Conservation (phyloP, 2,329 filamentous ascomycete species). For the Trichocomaceae sp. region DNA sequence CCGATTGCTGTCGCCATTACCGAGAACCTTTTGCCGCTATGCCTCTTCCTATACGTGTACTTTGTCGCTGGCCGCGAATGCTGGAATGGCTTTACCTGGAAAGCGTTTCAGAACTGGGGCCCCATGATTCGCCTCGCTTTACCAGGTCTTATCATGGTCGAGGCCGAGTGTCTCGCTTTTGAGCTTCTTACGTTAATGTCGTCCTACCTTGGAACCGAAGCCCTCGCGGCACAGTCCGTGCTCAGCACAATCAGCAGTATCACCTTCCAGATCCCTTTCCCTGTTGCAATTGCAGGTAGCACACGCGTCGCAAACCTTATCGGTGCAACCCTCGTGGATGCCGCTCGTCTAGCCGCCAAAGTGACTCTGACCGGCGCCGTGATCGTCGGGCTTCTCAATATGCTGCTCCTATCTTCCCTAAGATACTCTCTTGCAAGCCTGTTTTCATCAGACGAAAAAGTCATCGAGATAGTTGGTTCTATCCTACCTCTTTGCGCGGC, state of each 20-base stretch:
- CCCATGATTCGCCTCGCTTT: constrained; percentile 83
- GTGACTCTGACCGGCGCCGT: constrained; percentile 64
- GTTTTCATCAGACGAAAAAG: constrained; percentile 67
- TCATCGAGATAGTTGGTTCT: constrained; percentile 60
- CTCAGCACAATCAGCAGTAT: constrained; percentile 70
- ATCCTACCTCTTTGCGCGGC: constrained; percentile 75
- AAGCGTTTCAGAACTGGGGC: constrained; percentile 66
- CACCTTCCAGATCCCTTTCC: constrained; percentile 88
- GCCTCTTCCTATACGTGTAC: constrained; percentile 68
- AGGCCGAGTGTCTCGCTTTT: constrained; percentile 89
- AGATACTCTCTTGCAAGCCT: constrained; percentile 69
- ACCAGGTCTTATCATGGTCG: constrained; percentile 87
- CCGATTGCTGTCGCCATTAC: constrained; percentile 71
- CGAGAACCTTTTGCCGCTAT: constrained; percentile 64
- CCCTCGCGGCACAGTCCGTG: constrained; percentile 82
- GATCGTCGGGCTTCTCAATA: constrained; percentile 71
- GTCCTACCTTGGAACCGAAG: constrained; percentile 69
- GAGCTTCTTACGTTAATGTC: constrained; percentile 81
- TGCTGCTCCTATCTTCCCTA: constrained; percentile 61
- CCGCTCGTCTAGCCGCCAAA: constrained; percentile 72
- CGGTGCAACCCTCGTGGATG: constrained; percentile 72
- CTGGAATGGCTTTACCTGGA: constrained; percentile 71
- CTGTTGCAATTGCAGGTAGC: constrained; percentile 77
- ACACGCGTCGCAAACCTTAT: constrained; percentile 90
- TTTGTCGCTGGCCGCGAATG: constrained; percentile 67